Evolutionary conservation across 108 stramenopile genomes (phyloP), one percentile per base, ranked within the genome.

Genomic region (Cyclotella choctawhatcheeana): DNA sequence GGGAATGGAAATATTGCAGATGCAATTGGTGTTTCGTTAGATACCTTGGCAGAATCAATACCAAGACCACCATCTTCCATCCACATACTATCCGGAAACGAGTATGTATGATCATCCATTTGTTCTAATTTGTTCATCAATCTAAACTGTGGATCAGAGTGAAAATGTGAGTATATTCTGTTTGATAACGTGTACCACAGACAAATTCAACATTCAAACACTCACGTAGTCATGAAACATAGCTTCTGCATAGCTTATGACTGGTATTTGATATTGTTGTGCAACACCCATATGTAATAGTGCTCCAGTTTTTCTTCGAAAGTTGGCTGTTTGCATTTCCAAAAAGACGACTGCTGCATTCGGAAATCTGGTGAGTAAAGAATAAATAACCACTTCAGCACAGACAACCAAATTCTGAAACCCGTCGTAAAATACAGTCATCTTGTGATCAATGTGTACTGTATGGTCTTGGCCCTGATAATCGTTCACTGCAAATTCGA

Each of bases 401-500:
- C 88, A 88, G 5, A 81, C 27, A 4, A 82, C 81, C 34, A 88
- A 68, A 30, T 78, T 67, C 17, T 59, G 69, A 54, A 88, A 88
- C 24, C 85, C 88, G 8, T 88, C 85, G 59, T 84, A 88, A 65
- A 88, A 88, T 0, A 86, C 83, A 22, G 84, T 82, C 20, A 71
- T 79, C 55, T 86, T 86, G 40, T 61, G 69, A 72, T 84, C 83
- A 18, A 84, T 62, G 2, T 67, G 37, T 2, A 67, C 72, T 13
- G 71, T 29, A 35, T 88, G 88, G 69, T 88, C 88, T 56, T 88
- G 88, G 3, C 88, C 88, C 31, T 88, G 85, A 44, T 88, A 86
- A 60, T 88, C 87, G 29, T 88, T 88, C 14, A 88, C 87, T 21
- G 79, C 84, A 59, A 85, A 88, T 59, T 88, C 87, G 0, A 88